Conservation (phyloP, 352 stramenopile species). For the Aphanomyces cochlioides region DNA sequence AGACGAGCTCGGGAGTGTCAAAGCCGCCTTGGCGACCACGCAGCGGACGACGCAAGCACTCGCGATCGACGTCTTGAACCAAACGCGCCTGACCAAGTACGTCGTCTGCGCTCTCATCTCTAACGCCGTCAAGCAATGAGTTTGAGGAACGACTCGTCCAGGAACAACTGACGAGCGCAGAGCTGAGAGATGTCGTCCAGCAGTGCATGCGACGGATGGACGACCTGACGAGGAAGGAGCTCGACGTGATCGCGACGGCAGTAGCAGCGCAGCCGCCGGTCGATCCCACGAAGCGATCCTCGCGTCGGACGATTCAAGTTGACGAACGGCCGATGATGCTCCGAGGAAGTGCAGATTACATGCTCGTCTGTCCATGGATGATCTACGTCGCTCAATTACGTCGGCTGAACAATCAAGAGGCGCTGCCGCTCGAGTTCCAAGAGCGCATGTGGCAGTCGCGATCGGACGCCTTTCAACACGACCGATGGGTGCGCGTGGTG, state of each 20-base stretch:
- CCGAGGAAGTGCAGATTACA: conserved; percentile 16
- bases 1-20: neutral
- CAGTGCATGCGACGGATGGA: conserved; percentile 23
- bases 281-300: neutral
- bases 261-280: neutral
- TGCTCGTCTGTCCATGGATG: conserved; percentile 16
- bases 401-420: neutral
- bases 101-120: neutral
- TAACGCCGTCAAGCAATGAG: conserved; percentile 20
- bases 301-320: neutral
- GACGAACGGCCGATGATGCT: neutral
- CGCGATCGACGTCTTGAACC: conserved; percentile 8
- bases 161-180: conserved; percentile 26
- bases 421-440: conserved; percentile 27
- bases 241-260: neutral
- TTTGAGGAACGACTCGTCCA: conserved; percentile 25
- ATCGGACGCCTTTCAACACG: conserved; percentile 32
- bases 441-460: conserved; percentile 41
- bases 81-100: conserved; percentile 29
- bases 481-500: conserved; percentile 16
- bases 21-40: neutral
- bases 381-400: conserved; percentile 14
- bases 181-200: conserved; percentile 22
- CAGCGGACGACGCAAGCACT: conserved; percentile 1
- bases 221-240: conserved; percentile 10